phyloP scores from a whole-genome alignment of 371 early-diverging fungal genomes.

The Dipsacomyces acuminosporus region DNA sequence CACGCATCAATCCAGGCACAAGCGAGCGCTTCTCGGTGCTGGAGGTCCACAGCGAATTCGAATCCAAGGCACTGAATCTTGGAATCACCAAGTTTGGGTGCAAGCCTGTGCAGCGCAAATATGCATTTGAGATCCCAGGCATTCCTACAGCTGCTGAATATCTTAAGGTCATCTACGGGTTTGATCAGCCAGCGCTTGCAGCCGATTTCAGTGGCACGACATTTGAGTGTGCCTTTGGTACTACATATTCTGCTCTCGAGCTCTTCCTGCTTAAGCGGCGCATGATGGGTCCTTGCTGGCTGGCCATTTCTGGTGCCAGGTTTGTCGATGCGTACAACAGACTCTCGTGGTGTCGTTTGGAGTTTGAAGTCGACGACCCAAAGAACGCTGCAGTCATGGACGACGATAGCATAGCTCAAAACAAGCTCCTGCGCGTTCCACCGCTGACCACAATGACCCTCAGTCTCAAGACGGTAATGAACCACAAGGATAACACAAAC shows the following conservation, averaged over 20 bases:
- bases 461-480: constrained; percentile 75
- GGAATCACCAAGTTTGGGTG: constrained; percentile 57
- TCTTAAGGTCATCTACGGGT: constrained; percentile 82
- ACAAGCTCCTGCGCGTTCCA: constrained; percentile 54
- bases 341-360: constrained; percentile 85
- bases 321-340: constrained; percentile 48
- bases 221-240: constrained; percentile 86
- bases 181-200: constrained; percentile 65
- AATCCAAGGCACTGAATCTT: constrained; percentile 52
- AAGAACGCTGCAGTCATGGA: constrained; percentile 61
- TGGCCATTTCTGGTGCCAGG: constrained; percentile 54
- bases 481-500: constrained; percentile 71
- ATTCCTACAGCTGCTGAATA: constrained; percentile 81
- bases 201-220: constrained; percentile 66
- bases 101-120: constrained; percentile 73
- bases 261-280: constrained; percentile 86
- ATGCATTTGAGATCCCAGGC: constrained; percentile 86
- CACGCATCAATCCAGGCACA: constrained; percentile 56
- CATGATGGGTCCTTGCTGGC: constrained; percentile 97
- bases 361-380: constrained; percentile 63
- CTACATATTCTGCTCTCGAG: constrained; percentile 85
- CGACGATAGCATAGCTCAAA: constrained; percentile 51
- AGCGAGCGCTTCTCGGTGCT: constrained; percentile 56
- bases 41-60: constrained; percentile 76
- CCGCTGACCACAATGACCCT: constrained; percentile 83